Conservation (phyloP, 2,329 filamentous ascomycete species). For the Cryphonectria radicalis region DNA sequence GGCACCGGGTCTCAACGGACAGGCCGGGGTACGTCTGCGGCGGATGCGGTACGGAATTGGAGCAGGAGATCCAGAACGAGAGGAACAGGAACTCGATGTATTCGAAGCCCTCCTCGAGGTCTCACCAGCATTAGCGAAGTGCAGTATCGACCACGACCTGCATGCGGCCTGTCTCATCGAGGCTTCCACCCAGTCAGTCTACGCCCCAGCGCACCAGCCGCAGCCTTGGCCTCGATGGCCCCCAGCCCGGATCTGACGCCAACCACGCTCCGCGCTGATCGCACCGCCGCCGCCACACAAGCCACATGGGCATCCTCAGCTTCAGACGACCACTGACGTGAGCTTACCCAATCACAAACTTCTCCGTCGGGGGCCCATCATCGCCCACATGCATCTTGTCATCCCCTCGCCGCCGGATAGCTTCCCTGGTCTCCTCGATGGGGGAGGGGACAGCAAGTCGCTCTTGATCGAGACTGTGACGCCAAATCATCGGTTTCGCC, state of each 20-base stretch:
- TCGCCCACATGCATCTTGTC: neutral
- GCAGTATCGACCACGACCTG: neutral
- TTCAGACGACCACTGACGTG: neutral
- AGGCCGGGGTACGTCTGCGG: slow-evolving; percentile 51
- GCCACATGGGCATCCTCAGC: neutral
- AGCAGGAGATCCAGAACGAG: slow-evolving; percentile 45
- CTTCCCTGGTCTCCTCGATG: neutral
- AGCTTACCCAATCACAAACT: neutral
- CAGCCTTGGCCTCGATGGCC: neutral
- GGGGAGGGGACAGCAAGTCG: neutral
- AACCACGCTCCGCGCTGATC: neutral
- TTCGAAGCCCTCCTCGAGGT: neutral
- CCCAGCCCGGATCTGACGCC: neutral
- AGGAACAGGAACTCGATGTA: neutral
- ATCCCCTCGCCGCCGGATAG: neutral
- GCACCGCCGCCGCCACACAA: neutral
- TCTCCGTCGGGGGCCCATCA: neutral
- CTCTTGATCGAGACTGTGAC: neutral
- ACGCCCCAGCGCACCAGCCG: neutral
- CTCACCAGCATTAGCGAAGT: neutral
- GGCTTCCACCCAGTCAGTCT: neutral
- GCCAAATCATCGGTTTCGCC: neutral
- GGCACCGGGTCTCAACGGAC: slow-evolving; percentile 46
- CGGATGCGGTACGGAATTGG: slow-evolving; percentile 52
- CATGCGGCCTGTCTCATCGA: neutral